Evolutionary conservation across 2,329 filamentous ascomycete species (phyloP), one percentile per base, ranked within the genome.

Genomic region (Pseudogymnoascus sp.): DNA sequence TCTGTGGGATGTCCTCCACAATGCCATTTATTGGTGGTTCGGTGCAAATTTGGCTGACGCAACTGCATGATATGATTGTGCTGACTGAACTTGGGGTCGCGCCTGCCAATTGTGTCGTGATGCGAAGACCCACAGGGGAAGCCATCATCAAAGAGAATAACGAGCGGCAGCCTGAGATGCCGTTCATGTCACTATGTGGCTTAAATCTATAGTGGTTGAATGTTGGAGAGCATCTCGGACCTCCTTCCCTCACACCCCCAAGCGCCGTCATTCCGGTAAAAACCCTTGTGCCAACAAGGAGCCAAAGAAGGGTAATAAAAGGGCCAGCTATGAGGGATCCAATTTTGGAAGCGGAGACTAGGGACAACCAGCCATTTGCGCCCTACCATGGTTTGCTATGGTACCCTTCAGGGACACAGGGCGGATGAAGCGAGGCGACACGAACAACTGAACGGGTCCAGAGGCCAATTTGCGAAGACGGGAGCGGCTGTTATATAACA

Each of bases 41-140:
- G 47, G 47, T 54, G 47, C n/a, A 29, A 35, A 33, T 33, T 21
- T 35, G 47, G 47, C 47, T 54, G 47, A 54, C 47, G 47, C 47
- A 35, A 54, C 47, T 54, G 47, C 47, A 54, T 54, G 47, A 54
- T 54, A 54, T 54, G 26, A 54, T 54, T 54, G 47, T 54, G 47
- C 47, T 54, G 29, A 54, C 47, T 21, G 47, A n/a, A 13, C 47
- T 54, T 17, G n/a, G n/a, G 26, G n/a, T 29, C 29, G 47, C 47
- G 47, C 47, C 47, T 54, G 47, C 47, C 47, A 54, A 54, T 54
- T 54, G 47, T 13, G 47, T 54, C 47, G 47, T 54, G 15, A 33
- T 54, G 8, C 15, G 15, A 21, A 21, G 47, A 54, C 47, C 47
- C 47, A 54, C 47, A 54, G 24, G 13, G n/a, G 47, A 54, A 1